Base-by-base conservation (phyloP, 371 early-diverging fungal species). In the Blastocladiella emersonii region DNA sequence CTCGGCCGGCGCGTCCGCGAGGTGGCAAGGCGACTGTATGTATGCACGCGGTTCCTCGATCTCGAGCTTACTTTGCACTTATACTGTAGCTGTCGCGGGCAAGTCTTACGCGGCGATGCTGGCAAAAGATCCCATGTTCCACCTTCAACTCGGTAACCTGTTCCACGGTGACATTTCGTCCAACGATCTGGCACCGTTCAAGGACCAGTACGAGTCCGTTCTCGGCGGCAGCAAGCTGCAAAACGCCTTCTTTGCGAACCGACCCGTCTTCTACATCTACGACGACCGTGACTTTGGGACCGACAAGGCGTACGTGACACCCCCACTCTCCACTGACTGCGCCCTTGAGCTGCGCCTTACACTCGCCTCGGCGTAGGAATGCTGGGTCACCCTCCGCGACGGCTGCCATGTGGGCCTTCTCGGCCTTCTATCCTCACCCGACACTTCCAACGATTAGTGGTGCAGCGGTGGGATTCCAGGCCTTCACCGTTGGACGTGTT, bases 281-380 rank as follows among this genome's bases (percentile, higher is more conserved):
- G 56, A 23, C 23, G 56, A 13, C 23, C 0, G 34, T 6, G 55
- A 55, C 15, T 0, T 56, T 53, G 7, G 32, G 34, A 17, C 15
- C 13, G 34, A 56, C 19, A 34, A 56, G 17, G 56, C 56, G 56
- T 56, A 56, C 56, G 56, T 56, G n/a, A n/a, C n/a, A n/a, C n/a
- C n/a, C n/a, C n/a, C n/a, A n/a, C n/a, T n/a, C n/a, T n/a, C n/a
- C n/a, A n/a, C n/a, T n/a, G n/a, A n/a, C n/a, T n/a, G n/a, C n/a
- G n/a, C n/a, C n/a, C n/a, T n/a, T n/a, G n/a, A n/a, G n/a, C n/a
- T n/a, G n/a, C n/a, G n/a, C n/a, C n/a, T n/a, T n/a, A n/a, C n/a
- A n/a, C n/a, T n/a, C n/a, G n/a, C n/a, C n/a, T n/a, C n/a, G n/a
- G 17, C 34, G 56, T 23, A 56, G 56, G 2, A 23, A 56, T 10